These are phyloP conservation scores for Hypoxylon intermedium DNA, from an alignment of 495 filamentous ascomycete genomes.

Conservation along the genomic window DNA sequence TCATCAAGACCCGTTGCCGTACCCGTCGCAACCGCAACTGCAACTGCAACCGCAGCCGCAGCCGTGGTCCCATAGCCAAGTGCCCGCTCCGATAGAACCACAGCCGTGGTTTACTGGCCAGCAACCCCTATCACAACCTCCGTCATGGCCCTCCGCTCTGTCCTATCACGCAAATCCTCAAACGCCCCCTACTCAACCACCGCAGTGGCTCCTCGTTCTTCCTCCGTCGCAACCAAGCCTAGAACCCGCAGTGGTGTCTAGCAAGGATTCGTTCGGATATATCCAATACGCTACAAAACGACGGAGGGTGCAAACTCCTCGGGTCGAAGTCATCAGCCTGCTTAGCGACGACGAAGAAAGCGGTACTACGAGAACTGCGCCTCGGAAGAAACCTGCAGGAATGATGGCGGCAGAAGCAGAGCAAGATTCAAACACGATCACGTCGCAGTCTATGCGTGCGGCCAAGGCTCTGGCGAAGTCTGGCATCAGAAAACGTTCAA, in stretches of 20 bases:
- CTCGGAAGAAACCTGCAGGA: background rate
- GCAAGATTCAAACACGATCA: background rate
- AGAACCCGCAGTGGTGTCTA: no score
- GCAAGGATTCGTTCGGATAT: background rate
- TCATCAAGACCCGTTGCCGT: no score
- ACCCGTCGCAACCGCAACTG: no score
- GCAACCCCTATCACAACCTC: background rate
- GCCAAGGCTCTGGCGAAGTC: constrained; percentile 4
- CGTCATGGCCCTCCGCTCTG: background rate
- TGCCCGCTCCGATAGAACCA: no score
- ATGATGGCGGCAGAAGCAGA: background rate
- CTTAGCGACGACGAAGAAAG: constrained; percentile 23
- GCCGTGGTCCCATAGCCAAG: background rate
- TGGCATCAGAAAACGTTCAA: constrained; percentile 11
- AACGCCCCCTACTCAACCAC: background rate
- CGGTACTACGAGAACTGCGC: background rate
- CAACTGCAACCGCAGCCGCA: background rate
- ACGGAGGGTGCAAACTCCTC: background rate
- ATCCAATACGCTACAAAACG: constrained; percentile 7
- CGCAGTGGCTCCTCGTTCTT: background rate
- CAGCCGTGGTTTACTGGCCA: background rate
- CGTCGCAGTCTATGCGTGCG: background rate
- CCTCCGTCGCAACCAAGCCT: background rate
- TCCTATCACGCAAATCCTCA: background rate
- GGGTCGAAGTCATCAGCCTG: constrained; percentile 15